Evolutionary conservation across 2,329 filamentous ascomycete genomes (phyloP).

Genomic region (Hymenotorrendiella dingleyae): DNA sequence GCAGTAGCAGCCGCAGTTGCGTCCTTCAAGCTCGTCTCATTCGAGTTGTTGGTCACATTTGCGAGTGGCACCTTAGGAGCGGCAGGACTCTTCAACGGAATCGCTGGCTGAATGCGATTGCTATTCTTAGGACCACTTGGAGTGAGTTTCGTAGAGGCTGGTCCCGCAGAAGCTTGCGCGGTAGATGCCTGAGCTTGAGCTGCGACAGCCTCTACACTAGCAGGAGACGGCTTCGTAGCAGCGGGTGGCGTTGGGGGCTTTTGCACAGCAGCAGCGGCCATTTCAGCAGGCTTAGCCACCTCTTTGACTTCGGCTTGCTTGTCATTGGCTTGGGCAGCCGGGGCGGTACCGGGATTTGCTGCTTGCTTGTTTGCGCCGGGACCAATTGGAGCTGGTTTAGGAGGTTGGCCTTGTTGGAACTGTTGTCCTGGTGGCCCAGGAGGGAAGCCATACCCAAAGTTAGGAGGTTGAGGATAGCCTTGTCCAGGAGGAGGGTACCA

Average conservation of each 20-base stretch:
- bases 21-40: conserved; percentile 48
- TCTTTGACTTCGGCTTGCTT: conserved; percentile 50
- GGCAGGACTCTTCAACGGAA: conserved; percentile 53
- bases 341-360: conserved; percentile 35
- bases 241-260: conserved; percentile 56
- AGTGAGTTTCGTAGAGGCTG: conserved; percentile 21
- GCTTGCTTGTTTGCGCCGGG: conserved; percentile 44
- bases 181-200: conserved; percentile 17
- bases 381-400: conserved; percentile 46
- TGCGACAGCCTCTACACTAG: conserved; percentile 45
- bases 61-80: conserved; percentile 34
- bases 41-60: conserved; percentile 20
- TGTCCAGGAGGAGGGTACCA: conserved; percentile 75
- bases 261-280: conserved; percentile 34
- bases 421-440: conserved; percentile 59
- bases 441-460: conserved; percentile 40
- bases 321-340: conserved; percentile 37
- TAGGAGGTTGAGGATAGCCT: conserved; percentile 64
- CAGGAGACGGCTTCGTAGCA: conserved; percentile 61
- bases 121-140: conserved; percentile 37
- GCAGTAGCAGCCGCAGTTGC: conserved; percentile 69
- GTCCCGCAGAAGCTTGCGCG: conserved; percentile 7
- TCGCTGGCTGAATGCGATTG: conserved; percentile 55
- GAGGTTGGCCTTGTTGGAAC: conserved; percentile 29
- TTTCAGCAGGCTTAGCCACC: conserved; percentile 37